Evolutionary conservation across 768 basidiomycete genomes (phyloP), one percentile per base, ranked within the genome.

Genomic region (Amanita inopinata): DNA sequence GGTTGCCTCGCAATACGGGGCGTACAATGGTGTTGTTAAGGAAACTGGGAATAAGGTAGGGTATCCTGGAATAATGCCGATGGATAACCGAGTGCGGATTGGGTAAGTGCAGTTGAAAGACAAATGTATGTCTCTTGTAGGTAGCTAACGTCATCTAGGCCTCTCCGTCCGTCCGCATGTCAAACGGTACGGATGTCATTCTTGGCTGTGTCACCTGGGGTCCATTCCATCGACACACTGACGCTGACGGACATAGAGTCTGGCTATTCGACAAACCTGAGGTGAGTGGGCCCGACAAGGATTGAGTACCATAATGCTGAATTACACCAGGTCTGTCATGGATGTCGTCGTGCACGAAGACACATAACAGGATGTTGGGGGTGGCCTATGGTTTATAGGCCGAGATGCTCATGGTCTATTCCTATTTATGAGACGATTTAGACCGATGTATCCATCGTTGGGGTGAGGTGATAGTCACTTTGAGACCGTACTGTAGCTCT

Each of bases 131-230:
- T 39, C n/a, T 45, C 2, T 18, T 24, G 40, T 24, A 42, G 19
- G 33, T 34, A 36, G 9, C 14, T 15, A 10, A 34, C 18, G 10
- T 39, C 46, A 19, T 41, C 7, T 49, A 90, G 86, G 8, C 88
- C 88, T 9, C 67, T 91, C 14, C 67, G 74, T n/a, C 83, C 88
- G 3, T 76, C 77, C 8, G 80, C 85, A 1, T 88, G 87, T 55
- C 88, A 91, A 57, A 86, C 84, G 14, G 84, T 91, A 18, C 68
- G 85, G 30, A 88, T 92, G 81, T 74, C 82, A 46, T 90, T 91
- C 52, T 61, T 92, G 34, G 87, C 89, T 2, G 63, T 92, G 36
- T 70, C 74, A 5, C 80, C 86, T 14, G 89, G 89, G 2, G 77
- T 90, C 2, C 87, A 91, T 53, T 67, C 79, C 2, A 71, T 92